Percentiles rank a stretch among this genome's conserved stretches.
phyloP scores from a whole-genome alignment of 2,329 filamentous ascomycete species.

The Ophiosphaerella herpotricha region DNA sequence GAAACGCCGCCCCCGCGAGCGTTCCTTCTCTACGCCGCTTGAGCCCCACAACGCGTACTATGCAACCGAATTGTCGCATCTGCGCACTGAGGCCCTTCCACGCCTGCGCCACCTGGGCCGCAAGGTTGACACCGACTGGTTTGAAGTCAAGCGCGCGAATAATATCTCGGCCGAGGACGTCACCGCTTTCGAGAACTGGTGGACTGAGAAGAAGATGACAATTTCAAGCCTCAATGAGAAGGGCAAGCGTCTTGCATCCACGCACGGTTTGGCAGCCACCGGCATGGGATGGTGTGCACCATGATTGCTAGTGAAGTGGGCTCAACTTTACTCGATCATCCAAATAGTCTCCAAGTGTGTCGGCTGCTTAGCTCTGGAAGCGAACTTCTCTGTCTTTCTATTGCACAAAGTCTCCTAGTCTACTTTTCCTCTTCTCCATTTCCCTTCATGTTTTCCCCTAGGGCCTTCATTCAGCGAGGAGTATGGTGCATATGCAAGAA shows the following conservation, averaged over 20 bases:
- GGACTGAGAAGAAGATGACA: slow-evolving; percentile 41
- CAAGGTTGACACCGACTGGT: slow-evolving; percentile 43
- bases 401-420: background rate
- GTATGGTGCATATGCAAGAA: slow-evolving; percentile 23
- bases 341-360: slow-evolving; percentile 9
- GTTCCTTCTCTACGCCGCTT: slow-evolving; percentile 40
- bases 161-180: slow-evolving; percentile 23
- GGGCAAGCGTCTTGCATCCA: slow-evolving; percentile 31
- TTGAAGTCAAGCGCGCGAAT: slow-evolving; percentile 32
- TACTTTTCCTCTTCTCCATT: slow-evolving; percentile 5
- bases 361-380: background rate
- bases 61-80: slow-evolving; percentile 42
- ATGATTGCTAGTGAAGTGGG: slow-evolving; percentile 39
- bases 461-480: slow-evolving; percentile 27
- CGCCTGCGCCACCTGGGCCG: slow-evolving; percentile 49
- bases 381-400: slow-evolving; percentile 1
- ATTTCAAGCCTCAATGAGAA: slow-evolving; percentile 40
- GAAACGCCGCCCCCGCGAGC: slow-evolving; percentile 28
- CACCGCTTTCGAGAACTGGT: slow-evolving; percentile 47
- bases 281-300: slow-evolving; percentile 43
- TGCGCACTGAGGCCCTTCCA: slow-evolving; percentile 48
- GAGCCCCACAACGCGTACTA: slow-evolving; percentile 43
- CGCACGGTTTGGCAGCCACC: slow-evolving; percentile 29
- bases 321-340: slow-evolving; percentile 8
- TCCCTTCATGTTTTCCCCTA: slow-evolving; percentile 1